Conservation (phyloP, 164 flowering plant genomes). For the Protea cynaroides region DNA sequence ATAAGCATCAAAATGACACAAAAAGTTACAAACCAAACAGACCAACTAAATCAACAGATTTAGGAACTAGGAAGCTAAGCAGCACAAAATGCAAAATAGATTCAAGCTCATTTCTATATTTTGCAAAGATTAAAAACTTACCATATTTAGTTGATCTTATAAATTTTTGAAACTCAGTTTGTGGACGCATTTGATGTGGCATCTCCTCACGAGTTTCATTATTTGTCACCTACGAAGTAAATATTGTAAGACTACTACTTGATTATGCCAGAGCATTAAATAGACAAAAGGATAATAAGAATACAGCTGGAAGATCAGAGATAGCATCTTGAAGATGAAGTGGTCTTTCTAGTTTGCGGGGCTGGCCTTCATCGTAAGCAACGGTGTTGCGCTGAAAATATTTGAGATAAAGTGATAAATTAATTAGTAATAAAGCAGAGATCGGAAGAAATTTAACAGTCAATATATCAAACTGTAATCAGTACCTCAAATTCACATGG, state of each 20-base stretch:
- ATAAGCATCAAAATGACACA: not conserved
- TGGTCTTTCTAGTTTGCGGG: constrained; percentile 33
- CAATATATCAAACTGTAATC: not conserved
- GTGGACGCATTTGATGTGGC: constrained; percentile 35
- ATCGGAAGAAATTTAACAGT: constrained; percentile 4
- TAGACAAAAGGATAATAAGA: constrained; percentile 3
- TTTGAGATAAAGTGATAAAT: no score
- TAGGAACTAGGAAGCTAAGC: not conserved
- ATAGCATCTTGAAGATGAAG: constrained; percentile 47
- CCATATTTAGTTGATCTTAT: constrained; percentile 43
- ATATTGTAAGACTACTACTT: not conserved
- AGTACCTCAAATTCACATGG: constrained; percentile 56
- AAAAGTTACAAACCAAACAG: not conserved
- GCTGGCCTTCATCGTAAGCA: constrained; percentile 56
- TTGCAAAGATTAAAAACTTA: constrained; percentile 8
- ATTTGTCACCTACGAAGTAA: constrained; percentile 28
- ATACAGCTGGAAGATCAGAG: constrained; percentile 58
- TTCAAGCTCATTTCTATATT: not conserved
- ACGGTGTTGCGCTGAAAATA: constrained; percentile 43
- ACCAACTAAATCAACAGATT: not conserved
- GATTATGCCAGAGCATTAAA: constrained; percentile 5
- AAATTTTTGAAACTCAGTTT: constrained; percentile 50
- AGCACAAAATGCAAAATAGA: not conserved
- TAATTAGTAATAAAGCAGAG: no score
- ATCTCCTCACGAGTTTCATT: constrained; percentile 42